Percentiles rank a stretch among this genome's conserved stretches.
These are phyloP conservation scores for Lepiota brunneoincarnata DNA, from an alignment of 768 basidiomycete genomes.

Conservation along the genomic window DNA sequence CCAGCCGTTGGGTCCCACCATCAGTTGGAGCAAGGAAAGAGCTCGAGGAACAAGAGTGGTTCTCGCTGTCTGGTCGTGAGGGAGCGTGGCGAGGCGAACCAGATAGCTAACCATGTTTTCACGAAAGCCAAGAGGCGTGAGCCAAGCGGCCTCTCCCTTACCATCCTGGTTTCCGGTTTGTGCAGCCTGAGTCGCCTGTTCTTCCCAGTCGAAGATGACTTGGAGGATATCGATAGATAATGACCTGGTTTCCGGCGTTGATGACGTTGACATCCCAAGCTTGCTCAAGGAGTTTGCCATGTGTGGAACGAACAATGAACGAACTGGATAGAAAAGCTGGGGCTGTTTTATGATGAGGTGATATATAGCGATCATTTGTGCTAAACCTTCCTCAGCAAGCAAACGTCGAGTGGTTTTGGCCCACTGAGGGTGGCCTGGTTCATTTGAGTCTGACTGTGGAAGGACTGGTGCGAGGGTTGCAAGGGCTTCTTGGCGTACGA, in stretches of 20 bases:
- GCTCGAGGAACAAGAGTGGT: constrained; percentile 58
- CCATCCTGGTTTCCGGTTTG: constrained; percentile 17
- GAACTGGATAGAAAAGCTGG: constrained; percentile 88
- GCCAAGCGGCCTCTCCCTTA: constrained; percentile 42
- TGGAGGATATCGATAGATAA: constrained; percentile 90
- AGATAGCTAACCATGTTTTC: constrained; percentile 95
- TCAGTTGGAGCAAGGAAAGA: constrained; percentile 64
- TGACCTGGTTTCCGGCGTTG: constrained; percentile 77
- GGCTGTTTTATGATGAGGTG: constrained; percentile 91
- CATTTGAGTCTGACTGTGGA: constrained; percentile 54
- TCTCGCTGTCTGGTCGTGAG: constrained; percentile 50
- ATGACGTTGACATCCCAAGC: constrained; percentile 72
- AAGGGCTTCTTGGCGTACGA: constrained; percentile 80
- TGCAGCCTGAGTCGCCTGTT: constrained; percentile 44
- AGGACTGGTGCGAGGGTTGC: constrained; percentile 85
- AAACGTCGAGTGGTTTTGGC: constrained; percentile 82
- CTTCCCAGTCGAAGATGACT: constrained; percentile 93
- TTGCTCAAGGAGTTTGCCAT: constrained; percentile 89
- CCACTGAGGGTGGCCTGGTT: constrained; percentile 72
- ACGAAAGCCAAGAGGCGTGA: constrained; percentile 74
- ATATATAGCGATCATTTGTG: constrained; percentile 74
- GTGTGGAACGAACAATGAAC: constrained; percentile 89
- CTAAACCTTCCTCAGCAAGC: constrained; percentile 85
- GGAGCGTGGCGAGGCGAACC: constrained; percentile 80
- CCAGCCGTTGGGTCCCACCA: constrained; percentile 85